Evolutionary conservation across 2,329 filamentous ascomycete species (phyloP).

Genomic region (Ophiostoma sp.): DNA sequence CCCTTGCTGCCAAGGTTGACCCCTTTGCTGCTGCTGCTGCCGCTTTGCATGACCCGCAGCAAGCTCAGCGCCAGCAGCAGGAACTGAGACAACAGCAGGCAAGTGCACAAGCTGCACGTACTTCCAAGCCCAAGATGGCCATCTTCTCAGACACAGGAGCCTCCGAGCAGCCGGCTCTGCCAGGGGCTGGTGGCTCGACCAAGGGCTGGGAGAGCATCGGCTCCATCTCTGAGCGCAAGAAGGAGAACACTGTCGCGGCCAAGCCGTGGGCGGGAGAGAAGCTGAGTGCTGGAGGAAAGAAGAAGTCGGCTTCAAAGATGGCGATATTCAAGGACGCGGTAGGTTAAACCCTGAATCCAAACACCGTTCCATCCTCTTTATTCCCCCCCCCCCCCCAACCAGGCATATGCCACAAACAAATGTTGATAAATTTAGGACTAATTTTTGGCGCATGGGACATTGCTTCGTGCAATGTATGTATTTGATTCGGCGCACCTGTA

Average conservation of each 20-base stretch:
- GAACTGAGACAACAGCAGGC: slow-evolving; percentile 32
- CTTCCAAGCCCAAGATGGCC: slow-evolving; percentile 71
- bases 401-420: slow-evolving; percentile 37
- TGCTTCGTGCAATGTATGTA: slow-evolving; percentile 42
- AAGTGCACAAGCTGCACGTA: slow-evolving; percentile 43
- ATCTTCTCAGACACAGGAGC: slow-evolving; percentile 80
- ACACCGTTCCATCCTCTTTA: no score
- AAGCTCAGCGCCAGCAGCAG: slow-evolving; percentile 30
- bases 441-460: slow-evolving; percentile 48
- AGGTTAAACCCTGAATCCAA: slow-evolving; percentile 43
- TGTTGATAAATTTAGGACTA: slow-evolving; percentile 98
- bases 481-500: slow-evolving; percentile 36
- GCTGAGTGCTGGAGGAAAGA: slow-evolving; percentile 79
- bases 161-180: slow-evolving; percentile 30
- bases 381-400: not conserved
- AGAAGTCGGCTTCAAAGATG: slow-evolving; percentile 77
- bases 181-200: slow-evolving; percentile 44
- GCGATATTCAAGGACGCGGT: slow-evolving; percentile 93
- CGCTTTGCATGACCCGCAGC: slow-evolving; percentile 58
- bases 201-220: slow-evolving; percentile 92
- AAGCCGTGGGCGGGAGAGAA: slow-evolving; percentile 92
- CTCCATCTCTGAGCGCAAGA: slow-evolving; percentile 78
- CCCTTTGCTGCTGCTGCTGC: slow-evolving; percentile 61
- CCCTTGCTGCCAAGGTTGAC: slow-evolving; percentile 77
- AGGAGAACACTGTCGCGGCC: slow-evolving; percentile 83